Percentiles rank a stretch among this genome's conserved stretches.
Evolutionary conservation across 163 green algal species (phyloP).

Genomic region (Prototheca cutis): DNA sequence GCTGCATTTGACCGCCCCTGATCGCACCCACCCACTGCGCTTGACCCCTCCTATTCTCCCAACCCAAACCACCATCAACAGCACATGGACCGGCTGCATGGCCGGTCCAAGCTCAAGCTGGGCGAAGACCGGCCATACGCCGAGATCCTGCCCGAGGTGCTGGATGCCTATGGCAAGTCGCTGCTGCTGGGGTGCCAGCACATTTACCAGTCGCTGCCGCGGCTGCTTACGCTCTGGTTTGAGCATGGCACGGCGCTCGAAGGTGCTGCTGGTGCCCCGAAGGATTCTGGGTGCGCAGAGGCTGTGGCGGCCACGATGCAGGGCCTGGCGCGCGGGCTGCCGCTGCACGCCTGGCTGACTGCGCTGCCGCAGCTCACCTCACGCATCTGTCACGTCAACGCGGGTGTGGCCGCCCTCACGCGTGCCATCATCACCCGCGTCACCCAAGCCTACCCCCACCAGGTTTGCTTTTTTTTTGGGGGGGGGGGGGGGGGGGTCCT

Average conservation of each 20-base stretch:
- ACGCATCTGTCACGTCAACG: constrained; percentile 72
- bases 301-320: constrained; percentile 25
- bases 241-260: constrained; percentile 56
- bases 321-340: constrained; percentile 22
- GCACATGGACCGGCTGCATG: constrained; percentile 25
- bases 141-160: constrained; percentile 53
- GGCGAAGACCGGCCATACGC: constrained; percentile 54
- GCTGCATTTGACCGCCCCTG: too few relatives aligned
- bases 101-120: constrained; percentile 32
- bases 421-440: constrained; percentile 44
- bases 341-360: constrained; percentile 64
- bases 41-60: too few relatives aligned
- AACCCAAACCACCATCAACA: too few relatives aligned
- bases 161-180: constrained; percentile 66
- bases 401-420: constrained; percentile 41
- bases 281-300: background rate
- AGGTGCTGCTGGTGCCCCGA: too few relatives aligned
- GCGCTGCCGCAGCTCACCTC: constrained; percentile 86
- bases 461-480: constrained; percentile 13
- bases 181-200: constrained; percentile 52
- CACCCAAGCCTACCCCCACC: constrained; percentile 47
- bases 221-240: constrained; percentile 91
- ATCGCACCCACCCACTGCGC: too few relatives aligned
- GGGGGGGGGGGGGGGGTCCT: background rate
- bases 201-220: constrained; percentile 74